phyloP scores from a whole-genome alignment of 495 filamentous ascomycete species.

The Lasiosphaeria miniovina region DNA sequence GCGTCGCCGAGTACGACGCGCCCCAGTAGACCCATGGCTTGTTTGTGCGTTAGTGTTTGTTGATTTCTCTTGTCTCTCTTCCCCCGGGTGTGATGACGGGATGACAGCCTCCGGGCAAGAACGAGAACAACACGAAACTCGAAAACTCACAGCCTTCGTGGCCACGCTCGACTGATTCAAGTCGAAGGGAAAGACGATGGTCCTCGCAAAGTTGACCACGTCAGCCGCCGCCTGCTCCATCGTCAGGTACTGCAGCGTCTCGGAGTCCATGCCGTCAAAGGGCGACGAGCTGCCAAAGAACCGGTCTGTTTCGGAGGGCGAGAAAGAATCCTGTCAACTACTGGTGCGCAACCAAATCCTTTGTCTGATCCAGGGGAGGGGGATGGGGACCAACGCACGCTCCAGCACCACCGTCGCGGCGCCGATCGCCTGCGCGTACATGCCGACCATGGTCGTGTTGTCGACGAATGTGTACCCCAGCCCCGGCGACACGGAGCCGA shows the following conservation, averaged over 20 bases:
- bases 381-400: constrained; percentile 35
- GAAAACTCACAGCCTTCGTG: constrained; percentile 37
- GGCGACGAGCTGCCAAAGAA: constrained; percentile 63
- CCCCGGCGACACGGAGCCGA: constrained; percentile 32
- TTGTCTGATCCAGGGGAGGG: neutral
- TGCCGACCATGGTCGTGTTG: constrained; percentile 49
- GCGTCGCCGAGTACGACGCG: constrained; percentile 61
- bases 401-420: constrained; percentile 57
- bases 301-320: constrained; percentile 37
- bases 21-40: constrained; percentile 62
- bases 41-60: neutral
- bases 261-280: constrained; percentile 50
- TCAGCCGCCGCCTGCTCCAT: constrained; percentile 59
- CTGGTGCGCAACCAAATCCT: neutral
- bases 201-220: constrained; percentile 60
- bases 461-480: constrained; percentile 42
- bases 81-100: too few relatives aligned
- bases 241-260: constrained; percentile 60
- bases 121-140: too few relatives aligned
- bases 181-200: constrained; percentile 57
- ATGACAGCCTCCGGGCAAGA: too few relatives aligned
- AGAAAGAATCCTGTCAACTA: neutral
- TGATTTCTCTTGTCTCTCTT: neutral
- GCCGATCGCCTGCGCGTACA: constrained; percentile 51
- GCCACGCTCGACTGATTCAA: constrained; percentile 46